phyloP scores from a whole-genome alignment of 495 filamentous ascomycete species.

The Lasiosphaeria ovina region DNA sequence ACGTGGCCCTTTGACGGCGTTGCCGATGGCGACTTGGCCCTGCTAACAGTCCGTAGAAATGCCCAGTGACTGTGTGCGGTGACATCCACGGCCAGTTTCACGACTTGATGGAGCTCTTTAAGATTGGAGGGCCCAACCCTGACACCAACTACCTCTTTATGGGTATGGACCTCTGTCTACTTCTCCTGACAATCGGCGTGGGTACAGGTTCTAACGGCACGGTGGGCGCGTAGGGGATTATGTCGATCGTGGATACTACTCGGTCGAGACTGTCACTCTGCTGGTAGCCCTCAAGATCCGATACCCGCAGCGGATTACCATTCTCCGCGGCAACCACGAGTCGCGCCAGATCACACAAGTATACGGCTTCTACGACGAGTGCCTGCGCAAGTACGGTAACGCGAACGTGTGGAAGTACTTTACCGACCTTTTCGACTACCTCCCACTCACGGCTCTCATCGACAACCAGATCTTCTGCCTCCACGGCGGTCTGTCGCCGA shows the following conservation, averaged over 20 bases:
- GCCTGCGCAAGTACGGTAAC: constrained; percentile 95
- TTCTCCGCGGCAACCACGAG: constrained; percentile 95
- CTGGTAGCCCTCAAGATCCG: constrained; percentile 94
- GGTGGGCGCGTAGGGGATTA: constrained; percentile 68
- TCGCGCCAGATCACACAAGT: constrained; percentile 97
- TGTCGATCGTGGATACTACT: constrained; percentile 96
- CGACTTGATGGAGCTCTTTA: constrained; percentile 92
- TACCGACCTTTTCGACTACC: constrained; percentile 98
- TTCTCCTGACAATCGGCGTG: too few species aligned
- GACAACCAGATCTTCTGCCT: constrained; percentile 99
- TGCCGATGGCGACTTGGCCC: not conserved
- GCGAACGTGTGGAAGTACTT: constrained; percentile 99
- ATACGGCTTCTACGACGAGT: constrained; percentile 98
- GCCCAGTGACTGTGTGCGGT: constrained; percentile 88
- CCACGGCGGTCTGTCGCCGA: constrained; percentile 92
- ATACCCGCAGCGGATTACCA: constrained; percentile 94
- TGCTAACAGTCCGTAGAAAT: constrained; percentile 60
- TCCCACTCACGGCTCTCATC: constrained; percentile 95
- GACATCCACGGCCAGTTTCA: constrained; percentile 95
- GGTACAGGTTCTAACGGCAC: constrained; percentile 15
- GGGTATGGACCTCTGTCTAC: constrained; percentile 55
- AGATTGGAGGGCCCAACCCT: constrained; percentile 86
- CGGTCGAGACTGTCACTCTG: constrained; percentile 91
- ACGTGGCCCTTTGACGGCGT: constrained; percentile 27
- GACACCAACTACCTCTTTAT: constrained; percentile 96